Conservation (phyloP, 179 eudicot species). For the Beta corolliflora region DNA sequence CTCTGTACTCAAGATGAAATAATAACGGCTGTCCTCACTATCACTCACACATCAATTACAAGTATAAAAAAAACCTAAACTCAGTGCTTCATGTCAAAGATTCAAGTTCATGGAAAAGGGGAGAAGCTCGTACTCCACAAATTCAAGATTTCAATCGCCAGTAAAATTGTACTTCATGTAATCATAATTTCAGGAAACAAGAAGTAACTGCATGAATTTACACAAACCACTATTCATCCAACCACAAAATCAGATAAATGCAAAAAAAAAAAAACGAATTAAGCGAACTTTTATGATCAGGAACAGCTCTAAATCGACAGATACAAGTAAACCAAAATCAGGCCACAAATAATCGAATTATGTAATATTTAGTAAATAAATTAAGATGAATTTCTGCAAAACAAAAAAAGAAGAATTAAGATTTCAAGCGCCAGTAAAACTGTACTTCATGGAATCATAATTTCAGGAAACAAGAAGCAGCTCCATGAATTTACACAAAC, state of each 20-base stretch:
- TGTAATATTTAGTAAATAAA: too few species aligned
- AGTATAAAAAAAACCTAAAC: background rate
- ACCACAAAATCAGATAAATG: background rate
- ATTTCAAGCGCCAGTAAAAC: too few species aligned
- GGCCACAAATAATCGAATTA: background rate
- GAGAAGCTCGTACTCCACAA: background rate
- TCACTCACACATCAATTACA: background rate
- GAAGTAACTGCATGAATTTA: background rate
- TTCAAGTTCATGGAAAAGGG: background rate
- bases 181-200: background rate
- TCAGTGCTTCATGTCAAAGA: background rate
- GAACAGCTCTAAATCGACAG: background rate
- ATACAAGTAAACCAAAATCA: background rate
- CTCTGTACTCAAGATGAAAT: background rate
- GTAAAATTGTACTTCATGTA: background rate
- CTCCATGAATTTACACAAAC: too few species aligned
- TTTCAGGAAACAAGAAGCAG: too few species aligned
- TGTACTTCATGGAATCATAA: too few species aligned
- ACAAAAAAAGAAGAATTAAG: too few species aligned
- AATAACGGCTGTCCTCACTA: background rate
- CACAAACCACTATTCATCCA: background rate
- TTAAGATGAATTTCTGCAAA: background rate
- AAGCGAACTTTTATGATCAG: background rate
- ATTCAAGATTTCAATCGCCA: background rate
- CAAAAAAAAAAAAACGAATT: background rate